Percentiles rank a stretch among this genome's conserved stretches.
Conservation (phyloP, 352 stramenopile species). For the Sclerospora graminicola region DNA sequence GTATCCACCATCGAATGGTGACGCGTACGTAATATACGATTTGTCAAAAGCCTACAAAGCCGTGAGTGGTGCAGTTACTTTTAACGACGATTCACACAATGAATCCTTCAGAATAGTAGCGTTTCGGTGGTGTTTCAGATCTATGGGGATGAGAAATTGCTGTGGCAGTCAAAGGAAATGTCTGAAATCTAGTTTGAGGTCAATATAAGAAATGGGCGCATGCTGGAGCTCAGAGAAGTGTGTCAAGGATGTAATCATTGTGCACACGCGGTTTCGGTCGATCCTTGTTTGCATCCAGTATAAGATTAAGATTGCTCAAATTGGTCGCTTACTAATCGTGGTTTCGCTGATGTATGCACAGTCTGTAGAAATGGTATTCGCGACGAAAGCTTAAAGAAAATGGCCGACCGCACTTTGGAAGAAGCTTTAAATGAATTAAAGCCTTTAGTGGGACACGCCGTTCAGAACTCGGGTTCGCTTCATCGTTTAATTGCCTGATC, state of each 20-base stretch:
- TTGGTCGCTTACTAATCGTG: conserved; percentile 64
- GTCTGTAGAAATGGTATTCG: too few relatives aligned
- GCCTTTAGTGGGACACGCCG: not conserved
- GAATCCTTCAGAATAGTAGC: too few relatives aligned
- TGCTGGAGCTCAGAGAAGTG: too few relatives aligned
- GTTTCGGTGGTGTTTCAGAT: too few relatives aligned
- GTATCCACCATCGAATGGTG: conserved; percentile 59
- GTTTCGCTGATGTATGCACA: conserved; percentile 27
- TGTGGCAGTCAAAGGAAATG: conserved; percentile 73
- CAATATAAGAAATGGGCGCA: conserved; percentile 22
- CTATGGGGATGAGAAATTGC: too few relatives aligned
- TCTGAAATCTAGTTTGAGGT: conserved; percentile 47
- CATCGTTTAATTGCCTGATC: conserved; percentile 19
- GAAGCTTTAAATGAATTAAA: not conserved
- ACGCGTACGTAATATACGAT: conserved; percentile 80
- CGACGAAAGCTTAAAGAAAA: conserved; percentile 3
- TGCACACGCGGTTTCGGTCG: conserved; percentile 72
- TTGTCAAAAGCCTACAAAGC: conserved; percentile 44
- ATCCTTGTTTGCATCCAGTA: conserved; percentile 52
- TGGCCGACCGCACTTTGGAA: not conserved
- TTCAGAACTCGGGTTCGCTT: conserved; percentile 6
- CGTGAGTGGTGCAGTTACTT: conserved; percentile 41
- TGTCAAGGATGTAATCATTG: conserved; percentile 75
- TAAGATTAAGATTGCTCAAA: conserved; percentile 61
- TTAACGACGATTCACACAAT: too few relatives aligned